A percentile compares a stretch with the other conserved stretches of the same genome.
These are phyloP conservation scores for Dryas octopetala DNA, from an alignment of 306 rosid species.

Conservation along the genomic window DNA sequence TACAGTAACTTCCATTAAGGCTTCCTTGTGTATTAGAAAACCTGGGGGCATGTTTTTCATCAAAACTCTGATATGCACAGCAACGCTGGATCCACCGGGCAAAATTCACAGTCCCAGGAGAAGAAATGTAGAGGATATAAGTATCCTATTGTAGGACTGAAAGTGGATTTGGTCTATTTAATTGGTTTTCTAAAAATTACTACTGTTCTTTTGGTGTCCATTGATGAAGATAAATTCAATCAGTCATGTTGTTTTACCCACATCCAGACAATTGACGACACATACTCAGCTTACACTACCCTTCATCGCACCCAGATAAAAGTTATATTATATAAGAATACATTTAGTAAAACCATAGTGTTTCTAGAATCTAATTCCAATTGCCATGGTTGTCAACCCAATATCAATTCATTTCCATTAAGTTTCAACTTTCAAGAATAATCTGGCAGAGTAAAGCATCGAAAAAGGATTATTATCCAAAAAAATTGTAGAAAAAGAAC, in stretches of 20 bases:
- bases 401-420: not conserved
- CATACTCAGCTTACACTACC: not conserved
- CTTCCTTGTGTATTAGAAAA: not conserved
- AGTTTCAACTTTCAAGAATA: not conserved
- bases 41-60: conserved; percentile 3
- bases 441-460: not conserved
- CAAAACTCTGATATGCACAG: not conserved
- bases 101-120: not conserved
- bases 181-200: not conserved
- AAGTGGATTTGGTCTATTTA: not conserved
- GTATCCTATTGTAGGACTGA: not conserved
- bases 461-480: not conserved
- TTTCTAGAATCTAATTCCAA: not conserved
- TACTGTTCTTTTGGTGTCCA: not conserved
- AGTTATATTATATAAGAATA: not conserved
- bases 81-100: not conserved
- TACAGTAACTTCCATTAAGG: not conserved
- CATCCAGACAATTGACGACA: not conserved
- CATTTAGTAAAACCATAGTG: not conserved
- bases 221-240: not conserved
- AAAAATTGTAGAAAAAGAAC: not conserved
- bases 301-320: not conserved
- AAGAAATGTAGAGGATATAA: not conserved
- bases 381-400: conserved; percentile 1
- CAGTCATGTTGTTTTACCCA: not conserved